Evolutionary conservation across 1,284 basidiomycete genomes (phyloP).

Genomic region (Microbotryum violaceum): DNA sequence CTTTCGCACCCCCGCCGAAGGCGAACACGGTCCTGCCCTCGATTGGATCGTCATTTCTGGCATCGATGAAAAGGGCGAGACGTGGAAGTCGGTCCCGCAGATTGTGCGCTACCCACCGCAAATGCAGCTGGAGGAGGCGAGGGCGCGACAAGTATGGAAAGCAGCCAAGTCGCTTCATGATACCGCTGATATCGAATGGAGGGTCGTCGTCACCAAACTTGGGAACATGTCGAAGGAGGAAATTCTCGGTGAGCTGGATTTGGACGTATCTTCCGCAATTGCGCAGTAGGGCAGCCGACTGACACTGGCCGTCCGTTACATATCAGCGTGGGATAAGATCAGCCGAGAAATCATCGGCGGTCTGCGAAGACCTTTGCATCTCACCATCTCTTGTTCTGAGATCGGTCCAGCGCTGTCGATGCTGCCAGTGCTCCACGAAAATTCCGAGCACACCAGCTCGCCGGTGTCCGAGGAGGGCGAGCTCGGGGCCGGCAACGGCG

Average conservation of each 20-base stretch:
- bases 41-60: constrained; percentile 44
- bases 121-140: constrained; percentile 45
- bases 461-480: neutral
- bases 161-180: constrained; percentile 56
- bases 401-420: neutral
- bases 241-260: constrained; percentile 53
- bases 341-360: constrained; percentile 36
- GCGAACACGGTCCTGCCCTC: neutral
- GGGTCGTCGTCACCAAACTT: constrained; percentile 59
- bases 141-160: constrained; percentile 51
- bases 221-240: constrained; percentile 50
- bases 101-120: constrained; percentile 43
- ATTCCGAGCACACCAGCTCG: constrained; percentile 16
- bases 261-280: neutral
- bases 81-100: constrained; percentile 40
- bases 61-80: constrained; percentile 67
- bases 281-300: constrained; percentile 5
- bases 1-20: neutral
- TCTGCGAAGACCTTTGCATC: constrained; percentile 19
- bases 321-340: constrained; percentile 57
- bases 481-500: neutral
- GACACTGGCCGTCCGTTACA: constrained; percentile 11
- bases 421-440: neutral
- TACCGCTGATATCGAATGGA: constrained; percentile 66
- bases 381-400: constrained; percentile 4